Evolutionary conservation across 2,329 filamentous ascomycete genomes (phyloP), one percentile per base, ranked within the genome.

Genomic region (Corynespora cassiicola): DNA sequence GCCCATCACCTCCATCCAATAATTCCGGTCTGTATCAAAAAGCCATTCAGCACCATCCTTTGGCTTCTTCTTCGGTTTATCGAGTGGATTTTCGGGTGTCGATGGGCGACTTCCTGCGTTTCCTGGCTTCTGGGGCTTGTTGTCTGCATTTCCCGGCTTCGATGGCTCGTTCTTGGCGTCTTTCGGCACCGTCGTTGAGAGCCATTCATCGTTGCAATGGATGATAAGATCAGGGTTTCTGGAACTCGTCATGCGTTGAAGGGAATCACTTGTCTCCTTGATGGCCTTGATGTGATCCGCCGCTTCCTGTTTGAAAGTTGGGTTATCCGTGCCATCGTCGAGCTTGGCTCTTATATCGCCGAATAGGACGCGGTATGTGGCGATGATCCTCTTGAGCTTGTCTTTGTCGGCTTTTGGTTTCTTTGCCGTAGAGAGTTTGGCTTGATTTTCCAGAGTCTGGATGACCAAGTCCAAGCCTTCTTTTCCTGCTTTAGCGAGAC

Each of bases 161-260:
- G n/a, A n/a, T n/a, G n/a, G n/a, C 27, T 28, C 4, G 22, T 24
- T 8, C 33, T 38, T 17, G 18, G 12, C 5, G 2, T 16, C 17
- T 46, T 42, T 12, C 36, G 37, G 23, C n/a, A 36, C n/a, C n/a
- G 11, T 38, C 42, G 7, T 29, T 35, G 5, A 46, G n/a, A n/a
- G 38, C 42, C 42, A 46, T 23, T 46, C 42, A 9, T 46, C 42
- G 9, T 46, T 46, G 20, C 42, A 46, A 14, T 46, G 42, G n/a
- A 46, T 46, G 17, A 46, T 42, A 8, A 46, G 14, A 17, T 46
- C 20, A 5, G 34, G 33, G 2, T 32, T 39, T 7, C 34, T 26
- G 15, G 38, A 9, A 22, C 24, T 42, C 10, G 31, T 39, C 39
- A 46, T 46, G 6, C 38, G 42, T 7, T 30, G 21, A 10, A 46